phyloP scores from a whole-genome alignment of 345 rosid species.

The Eucalyptus globulus region DNA sequence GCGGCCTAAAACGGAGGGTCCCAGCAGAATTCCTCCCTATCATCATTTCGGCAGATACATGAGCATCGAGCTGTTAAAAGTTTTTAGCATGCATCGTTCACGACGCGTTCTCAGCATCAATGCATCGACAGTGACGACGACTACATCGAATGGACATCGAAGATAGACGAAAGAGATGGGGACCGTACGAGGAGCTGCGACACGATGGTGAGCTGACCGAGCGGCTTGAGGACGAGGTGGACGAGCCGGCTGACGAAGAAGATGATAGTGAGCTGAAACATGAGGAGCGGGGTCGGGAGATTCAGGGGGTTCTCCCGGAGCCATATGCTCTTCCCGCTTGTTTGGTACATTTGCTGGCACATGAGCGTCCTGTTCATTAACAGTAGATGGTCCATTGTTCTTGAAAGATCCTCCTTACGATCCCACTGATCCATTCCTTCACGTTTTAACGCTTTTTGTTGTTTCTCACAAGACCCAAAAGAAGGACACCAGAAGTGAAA shows the following conservation, averaged over 20 bases:
- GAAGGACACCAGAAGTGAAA: neutral
- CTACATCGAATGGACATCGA: neutral
- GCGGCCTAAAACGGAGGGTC: slow-evolving; percentile 16
- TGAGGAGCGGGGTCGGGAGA: neutral
- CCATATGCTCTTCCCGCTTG: neutral
- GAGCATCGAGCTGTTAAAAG: neutral
- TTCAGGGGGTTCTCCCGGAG: neutral
- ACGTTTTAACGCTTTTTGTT: neutral
- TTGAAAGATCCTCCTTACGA: neutral
- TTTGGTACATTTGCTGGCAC: neutral
- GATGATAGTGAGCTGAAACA: slow-evolving; percentile 1
- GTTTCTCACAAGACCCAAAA: neutral
- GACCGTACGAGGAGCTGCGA: slow-evolving; percentile 11
- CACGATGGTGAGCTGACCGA: slow-evolving; percentile 6
- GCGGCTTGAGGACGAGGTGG: neutral
- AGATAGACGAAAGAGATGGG: neutral
- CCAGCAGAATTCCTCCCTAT: slow-evolving; percentile 23
- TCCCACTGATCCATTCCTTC: neutral
- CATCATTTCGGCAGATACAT: neutral
- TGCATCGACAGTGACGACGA: neutral
- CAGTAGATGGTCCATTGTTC: no score
- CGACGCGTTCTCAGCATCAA: neutral
- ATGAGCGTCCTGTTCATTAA: neutral
- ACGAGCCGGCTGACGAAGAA: neutral
- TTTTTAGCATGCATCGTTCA: neutral